Evolutionary conservation across 2,329 filamentous ascomycete species (phyloP), one percentile per base, ranked within the genome.

Genomic region (Pseudocercospora ulei): DNA sequence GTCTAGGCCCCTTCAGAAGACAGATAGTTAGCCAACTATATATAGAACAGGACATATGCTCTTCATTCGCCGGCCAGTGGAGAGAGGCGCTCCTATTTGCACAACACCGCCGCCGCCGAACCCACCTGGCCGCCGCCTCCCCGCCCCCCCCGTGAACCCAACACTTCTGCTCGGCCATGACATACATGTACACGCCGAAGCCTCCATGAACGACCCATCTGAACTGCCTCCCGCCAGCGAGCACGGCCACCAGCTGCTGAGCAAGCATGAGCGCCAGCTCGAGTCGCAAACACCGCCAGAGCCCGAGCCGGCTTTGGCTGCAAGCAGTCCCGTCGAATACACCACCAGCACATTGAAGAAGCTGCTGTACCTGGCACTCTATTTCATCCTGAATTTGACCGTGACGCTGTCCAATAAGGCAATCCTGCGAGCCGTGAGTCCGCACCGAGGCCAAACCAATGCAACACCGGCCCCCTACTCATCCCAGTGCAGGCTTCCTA

Each of bases 351-450:
- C 48, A 7, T 41, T 39, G 37, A 49, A 43, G 35, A 54, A 54
- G 37, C 37, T 54, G 9, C 26, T 46, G 23, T 54, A 49, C 22
- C 44, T 54, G 2, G 52, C 28, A 6, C 34, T 57, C 5, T 73
- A 73, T 55, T 73, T 73, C 52, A 61, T 68, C 49, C 59, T 65
- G 46, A 67, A 66, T 46, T 56, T 67, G 33, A 56, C 55, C 41
- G 57, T 75, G 35, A 75, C 72, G n/a, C 64, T 75, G 11, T 75
- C 73, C 56, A 75, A 75, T 60, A 75, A 75, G 57, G 62, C 72
- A 13, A 67, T 75, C 13, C 58, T 75, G 38, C 41, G 43, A 24
- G 45, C 11, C 13, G 30, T 33, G 72, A 66, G 51, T 50, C 31
- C 17, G 46, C 43, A 12, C 22, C 14, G n/a, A 5, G 7, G 13